Base-by-base conservation (phyloP, 495 filamentous ascomycete genomes). In the Pseudevernia furfuracea region DNA sequence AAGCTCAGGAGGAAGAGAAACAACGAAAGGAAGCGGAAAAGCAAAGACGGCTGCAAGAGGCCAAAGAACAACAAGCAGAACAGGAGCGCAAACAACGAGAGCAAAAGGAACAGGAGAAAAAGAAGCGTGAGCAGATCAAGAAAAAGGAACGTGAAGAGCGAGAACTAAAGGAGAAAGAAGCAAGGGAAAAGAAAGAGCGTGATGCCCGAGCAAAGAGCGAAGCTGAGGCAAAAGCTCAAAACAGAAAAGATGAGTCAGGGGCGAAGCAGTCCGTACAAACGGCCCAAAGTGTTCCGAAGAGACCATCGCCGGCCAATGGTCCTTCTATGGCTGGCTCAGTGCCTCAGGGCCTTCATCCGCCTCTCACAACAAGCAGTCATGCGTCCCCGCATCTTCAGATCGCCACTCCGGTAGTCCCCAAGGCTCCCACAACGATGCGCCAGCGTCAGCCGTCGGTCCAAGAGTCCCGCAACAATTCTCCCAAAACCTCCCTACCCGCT, bases 1-100 rank as follows among this genome's bases (percentile, higher is more conserved):
- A 89, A 75, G 89, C 88, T 36, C 88, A 89, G 69, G 90, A 96
- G 63, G 93, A 96, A 69, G 94, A 96, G 68, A 86, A 88, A 36
- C 78, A 83, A 57, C 82, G 85, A 63, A 91, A 89, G 71, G 90
- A 96, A 71, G 85, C 83, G 1, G 92, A 92, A 71, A 89, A 87
- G 70, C 85, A 88, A 67, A 84, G 85, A 66, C 85, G 88, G 52
- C 76, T 87, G 37, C 88, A 89, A 61, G 93, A 97, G 71, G 88
- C 90, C 67, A 85, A 90, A 62, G 91, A 96, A 65, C 85, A 86
- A 32, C 89, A 90, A 70, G 87, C 85, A 10, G 91, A 95, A 69
- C 77, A 78, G 28, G 80, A 91, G 73, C 84, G 88, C 36, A 89
- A 89, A 69, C 82, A 85, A 58, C 81, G 87, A 23, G 89, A 92